These are phyloP conservation scores for Wickerhamiella vanderwaltii DNA, from an alignment of 805 yeast genomes.

Conservation along the genomic window DNA sequence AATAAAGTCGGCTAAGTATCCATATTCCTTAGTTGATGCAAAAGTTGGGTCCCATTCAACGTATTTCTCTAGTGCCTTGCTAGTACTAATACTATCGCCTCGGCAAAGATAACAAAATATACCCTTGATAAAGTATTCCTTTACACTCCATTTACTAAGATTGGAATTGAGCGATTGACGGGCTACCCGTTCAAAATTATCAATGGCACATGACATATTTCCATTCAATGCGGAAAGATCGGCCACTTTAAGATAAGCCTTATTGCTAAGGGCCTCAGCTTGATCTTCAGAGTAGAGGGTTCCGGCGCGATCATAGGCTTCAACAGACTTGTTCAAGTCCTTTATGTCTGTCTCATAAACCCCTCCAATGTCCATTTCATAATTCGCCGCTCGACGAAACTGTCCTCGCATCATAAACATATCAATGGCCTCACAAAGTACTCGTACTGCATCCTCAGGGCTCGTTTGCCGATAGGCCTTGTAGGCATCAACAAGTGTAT, in stretches of 20 bases:
- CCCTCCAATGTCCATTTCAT: conserved; percentile 80
- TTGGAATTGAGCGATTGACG: conserved; percentile 61
- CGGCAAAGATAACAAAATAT: conserved; percentile 73
- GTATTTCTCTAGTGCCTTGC: conserved; percentile 53
- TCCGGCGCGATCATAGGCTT: conserved; percentile 81
- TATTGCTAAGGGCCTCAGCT: conserved; percentile 80
- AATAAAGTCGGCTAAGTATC: conserved; percentile 51
- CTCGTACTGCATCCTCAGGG: conserved; percentile 64
- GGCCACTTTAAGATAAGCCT: conserved; percentile 80
- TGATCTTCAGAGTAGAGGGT: conserved; percentile 93
- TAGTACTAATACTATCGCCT: conserved; percentile 76
- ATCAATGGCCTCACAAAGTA: conserved; percentile 64
- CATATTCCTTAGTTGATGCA: conserved; percentile 55
- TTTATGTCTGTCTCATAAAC: conserved; percentile 65
- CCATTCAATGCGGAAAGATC: conserved; percentile 70
- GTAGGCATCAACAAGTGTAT: conserved; percentile 78
- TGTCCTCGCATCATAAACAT: conserved; percentile 85
- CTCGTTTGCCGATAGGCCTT: conserved; percentile 68
- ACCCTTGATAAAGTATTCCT: conserved; percentile 80
- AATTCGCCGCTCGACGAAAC: conserved; percentile 92
- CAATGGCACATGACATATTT: conserved; percentile 64
- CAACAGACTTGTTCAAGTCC: conserved; percentile 56
- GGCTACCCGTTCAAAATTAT: conserved; percentile 65
- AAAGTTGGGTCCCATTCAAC: conserved; percentile 60
- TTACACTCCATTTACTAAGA: conserved; percentile 78